A percentile compares a stretch with the other conserved stretches of the same genome.
These are phyloP conservation scores for Aspergillus nomiae DNA, from an alignment of 2,329 filamentous ascomycete species.

Conservation along the genomic window DNA sequence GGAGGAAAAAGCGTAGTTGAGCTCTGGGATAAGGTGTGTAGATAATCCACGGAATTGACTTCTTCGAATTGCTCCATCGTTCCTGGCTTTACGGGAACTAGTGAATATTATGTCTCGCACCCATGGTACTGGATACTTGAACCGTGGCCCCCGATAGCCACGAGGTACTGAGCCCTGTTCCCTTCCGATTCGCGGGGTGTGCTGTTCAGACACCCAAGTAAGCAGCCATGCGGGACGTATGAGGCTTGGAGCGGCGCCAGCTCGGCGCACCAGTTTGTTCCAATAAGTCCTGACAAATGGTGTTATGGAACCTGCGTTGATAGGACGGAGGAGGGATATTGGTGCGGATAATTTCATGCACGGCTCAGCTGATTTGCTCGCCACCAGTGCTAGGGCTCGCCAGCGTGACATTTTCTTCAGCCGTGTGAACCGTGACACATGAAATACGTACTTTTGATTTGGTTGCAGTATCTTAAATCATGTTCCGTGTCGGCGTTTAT, in stretches of 20 bases:
- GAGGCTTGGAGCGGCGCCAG: neutral
- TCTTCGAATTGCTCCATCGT: neutral
- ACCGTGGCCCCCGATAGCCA: constrained; percentile 4
- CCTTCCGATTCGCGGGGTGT: neutral
- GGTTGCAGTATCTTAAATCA: neutral
- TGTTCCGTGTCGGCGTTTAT: neutral
- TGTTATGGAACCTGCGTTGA: neutral
- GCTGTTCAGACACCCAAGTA: neutral
- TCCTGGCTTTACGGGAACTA: neutral
- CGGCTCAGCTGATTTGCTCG: neutral
- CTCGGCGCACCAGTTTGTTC: neutral
- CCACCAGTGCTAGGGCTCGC: neutral
- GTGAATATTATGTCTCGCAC: neutral
- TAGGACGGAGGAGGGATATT: neutral
- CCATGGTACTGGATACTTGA: neutral
- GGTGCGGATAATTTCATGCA: neutral
- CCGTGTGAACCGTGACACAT: constrained; percentile 4
- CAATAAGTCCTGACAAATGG: neutral
- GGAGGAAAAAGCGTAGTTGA: neutral
- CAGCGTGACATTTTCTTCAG: neutral
- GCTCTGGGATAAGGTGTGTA: neutral
- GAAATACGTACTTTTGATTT: neutral
- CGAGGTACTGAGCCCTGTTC: constrained; percentile 1
- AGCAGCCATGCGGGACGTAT: constrained; percentile 1
- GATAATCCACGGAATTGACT: neutral